phyloP scores from a whole-genome alignment of 768 basidiomycete genomes.

The Tulasnella sp. region DNA sequence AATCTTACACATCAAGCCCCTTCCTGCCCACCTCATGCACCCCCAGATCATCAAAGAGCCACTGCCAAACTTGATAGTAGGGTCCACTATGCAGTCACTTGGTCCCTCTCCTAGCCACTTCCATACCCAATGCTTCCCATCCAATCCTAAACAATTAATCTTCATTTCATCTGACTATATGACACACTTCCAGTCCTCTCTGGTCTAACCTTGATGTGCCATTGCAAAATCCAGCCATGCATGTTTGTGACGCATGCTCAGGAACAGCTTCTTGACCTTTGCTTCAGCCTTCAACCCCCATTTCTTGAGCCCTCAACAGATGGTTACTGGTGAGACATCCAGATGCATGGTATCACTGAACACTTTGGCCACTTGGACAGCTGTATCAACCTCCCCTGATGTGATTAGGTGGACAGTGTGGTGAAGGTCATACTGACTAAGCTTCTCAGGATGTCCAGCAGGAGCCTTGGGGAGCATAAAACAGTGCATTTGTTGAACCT shows the following conservation, averaged over 20 bases:
- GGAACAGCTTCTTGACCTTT: conserved; percentile 6
- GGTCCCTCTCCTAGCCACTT: too few species aligned
- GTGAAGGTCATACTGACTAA: too few species aligned
- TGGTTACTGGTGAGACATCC: not conserved
- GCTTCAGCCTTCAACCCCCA: not conserved
- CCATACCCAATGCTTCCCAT: conserved; percentile 30
- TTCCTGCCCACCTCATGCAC: not conserved
- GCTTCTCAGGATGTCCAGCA: not conserved
- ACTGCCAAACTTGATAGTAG: conserved; percentile 3
- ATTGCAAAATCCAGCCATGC: conserved; percentile 6
- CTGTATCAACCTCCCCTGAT: not conserved
- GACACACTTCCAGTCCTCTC: conserved; percentile 13
- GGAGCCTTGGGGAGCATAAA: not conserved
- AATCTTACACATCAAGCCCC: not conserved
- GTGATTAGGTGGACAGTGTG: not conserved
- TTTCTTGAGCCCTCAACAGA: not conserved
- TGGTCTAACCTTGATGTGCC: not conserved
- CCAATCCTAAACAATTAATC: conserved; percentile 29
- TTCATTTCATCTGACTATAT: conserved; percentile 14
- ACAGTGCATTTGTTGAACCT: not conserved
- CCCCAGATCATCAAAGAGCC: conserved; percentile 4
- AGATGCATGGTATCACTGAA: not conserved
- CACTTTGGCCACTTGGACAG: not conserved
- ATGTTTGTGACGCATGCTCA: not conserved
- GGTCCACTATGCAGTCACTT: not conserved